Conservation (phyloP, 208 protist species). For the Leishmania tarentolae region DNA sequence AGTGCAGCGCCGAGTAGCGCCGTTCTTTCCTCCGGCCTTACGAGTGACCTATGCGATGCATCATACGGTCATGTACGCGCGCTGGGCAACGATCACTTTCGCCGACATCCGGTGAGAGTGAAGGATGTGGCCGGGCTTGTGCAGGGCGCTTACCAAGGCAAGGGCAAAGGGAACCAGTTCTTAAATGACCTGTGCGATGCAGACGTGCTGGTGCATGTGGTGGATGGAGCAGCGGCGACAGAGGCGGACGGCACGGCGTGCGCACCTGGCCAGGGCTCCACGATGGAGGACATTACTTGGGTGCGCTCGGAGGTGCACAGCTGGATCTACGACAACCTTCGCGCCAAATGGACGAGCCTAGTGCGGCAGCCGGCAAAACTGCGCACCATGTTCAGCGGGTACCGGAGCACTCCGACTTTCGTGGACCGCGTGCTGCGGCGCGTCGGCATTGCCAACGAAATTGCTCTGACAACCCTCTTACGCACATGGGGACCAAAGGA, state of each 20-base stretch:
- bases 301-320: conserved; percentile 91
- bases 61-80: conserved; percentile 62
- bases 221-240: conserved; percentile 90
- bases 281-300: conserved; percentile 89
- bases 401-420: conserved; percentile 78
- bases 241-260: conserved; percentile 87
- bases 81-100: conserved; percentile 35
- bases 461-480: conserved; percentile 38
- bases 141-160: conserved; percentile 93
- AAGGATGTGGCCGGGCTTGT: conserved; percentile 95
- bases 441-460: conserved; percentile 52
- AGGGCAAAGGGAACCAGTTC: conserved; percentile 94
- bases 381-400: conserved; percentile 92
- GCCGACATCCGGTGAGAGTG: conserved; percentile 81
- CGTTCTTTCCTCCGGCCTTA: conserved; percentile 11
- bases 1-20: not conserved
- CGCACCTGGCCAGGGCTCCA: conserved; percentile 58
- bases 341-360: conserved; percentile 79
- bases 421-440: conserved; percentile 68
- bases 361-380: conserved; percentile 71
- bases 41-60: conserved; percentile 50
- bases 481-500: conserved; percentile 63
- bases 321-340: conserved; percentile 95
- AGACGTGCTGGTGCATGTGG: conserved; percentile 94
- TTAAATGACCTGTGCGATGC: conserved; percentile 95